Base-by-base conservation (phyloP, 768 basidiomycete species). In the Trametes villosa region DNA sequence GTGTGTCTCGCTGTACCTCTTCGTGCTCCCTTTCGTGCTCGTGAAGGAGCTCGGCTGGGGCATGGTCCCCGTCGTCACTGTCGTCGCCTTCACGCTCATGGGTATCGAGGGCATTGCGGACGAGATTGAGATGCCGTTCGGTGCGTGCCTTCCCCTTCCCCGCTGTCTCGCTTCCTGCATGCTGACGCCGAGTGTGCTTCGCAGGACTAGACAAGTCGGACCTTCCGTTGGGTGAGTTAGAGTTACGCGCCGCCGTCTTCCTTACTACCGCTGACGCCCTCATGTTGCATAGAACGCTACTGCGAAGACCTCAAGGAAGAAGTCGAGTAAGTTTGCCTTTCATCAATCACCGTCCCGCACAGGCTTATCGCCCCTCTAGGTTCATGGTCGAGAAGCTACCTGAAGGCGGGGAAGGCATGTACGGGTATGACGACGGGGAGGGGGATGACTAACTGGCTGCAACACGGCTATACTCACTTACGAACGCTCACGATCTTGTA, bases 71-170 rank as follows among this genome's bases (percentile, higher is more conserved):
- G 80, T 95, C 26, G 86, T 93, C 20, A 94, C 92, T 22, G 84
- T 91, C 15, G 88, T 95, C 29, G 87, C 92, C 9, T 94, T 96
- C 77, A 95, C 91, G 0, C 83, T 97, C 53, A 94, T 95, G 85
- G 94, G 94, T 18, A 92, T 98, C 52, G 95, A 97, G 78, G 94
- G 94, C 5, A 98, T 97, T 65, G 95, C 96, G 0, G 89, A 96
- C 61, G 88, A 94, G 74, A 94, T 96, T 65, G 95, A 97, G 73
- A 91, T 91, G 87, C 96, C 96, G 0, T 97, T 97, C 66, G 95
- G 94, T 88, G 62, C 47, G 79, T 73, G n/a, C 24, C 18, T 9
- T 27, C 46, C 41, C 20, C 34, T 24, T 20, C 9, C 18, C 20
- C 38, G n/a, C 3, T n/a, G 24, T 40, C 22, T 24, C 36, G 22